Base-by-base conservation (phyloP, 345 rosid species). In the Hibiscus trionum region DNA sequence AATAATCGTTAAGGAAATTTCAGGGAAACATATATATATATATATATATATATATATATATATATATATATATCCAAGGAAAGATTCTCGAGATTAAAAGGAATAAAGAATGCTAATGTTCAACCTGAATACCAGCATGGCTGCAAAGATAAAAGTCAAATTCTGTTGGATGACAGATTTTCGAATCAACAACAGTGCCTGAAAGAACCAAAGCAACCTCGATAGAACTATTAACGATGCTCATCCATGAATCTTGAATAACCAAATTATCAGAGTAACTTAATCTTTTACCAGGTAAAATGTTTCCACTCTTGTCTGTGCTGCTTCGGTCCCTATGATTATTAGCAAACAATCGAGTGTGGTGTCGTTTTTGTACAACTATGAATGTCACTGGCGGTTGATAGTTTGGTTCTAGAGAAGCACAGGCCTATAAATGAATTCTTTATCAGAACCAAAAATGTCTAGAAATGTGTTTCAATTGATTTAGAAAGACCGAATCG, bases 331-430 rank as follows among this genome's bases (percentile, higher is more conserved):
- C 99, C 77, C 94, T 82, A 74, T 95, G 97, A 77, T 91, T 95
- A 80, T 86, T 93, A 55, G 99, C 87, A 77, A 95, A 95, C 77
- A 95, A 72, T 65, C 99, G 90, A 16, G 99, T 95, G 76, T 95
- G 99, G 68, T 95, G 99, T 10, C 99, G 85, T 75, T 95, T 95
- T 79, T 95, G 99, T 52, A 95, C 99, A 55, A 95, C 89, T 46
- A 95, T 93, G 86, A 95, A 95, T n/a, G 99, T 95, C 66, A 95
- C 99, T 0, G 88, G 97, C 3, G 98, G 99, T 79, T 95, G 99
- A 81, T 95, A 95, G 77, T 93, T 93, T 1, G 99, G 97, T 71
- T 95, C 99, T 44, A 95, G 87, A 67, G 99, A 95, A 52, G 96
- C 97, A 80, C 99, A 95, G 7, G 98, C 97, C 97, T 91, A 78